Percentiles rank a stretch among this genome's conserved stretches.
Evolutionary conservation across 2,329 filamentous ascomycete genomes (phyloP).

Genomic region (Penicillium thymicola): DNA sequence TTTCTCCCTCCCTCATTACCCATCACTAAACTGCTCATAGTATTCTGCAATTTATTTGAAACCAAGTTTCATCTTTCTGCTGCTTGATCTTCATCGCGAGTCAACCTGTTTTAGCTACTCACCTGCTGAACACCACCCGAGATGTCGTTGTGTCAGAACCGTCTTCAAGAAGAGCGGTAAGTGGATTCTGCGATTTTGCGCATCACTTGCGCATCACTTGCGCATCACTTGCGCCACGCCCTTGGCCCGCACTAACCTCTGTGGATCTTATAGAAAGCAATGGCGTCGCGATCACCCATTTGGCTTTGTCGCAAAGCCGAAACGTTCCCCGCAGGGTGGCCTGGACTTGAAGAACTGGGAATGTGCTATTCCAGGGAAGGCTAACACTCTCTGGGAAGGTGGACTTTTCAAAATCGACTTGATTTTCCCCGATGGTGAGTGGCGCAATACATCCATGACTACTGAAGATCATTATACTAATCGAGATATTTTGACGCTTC

Average conservation of each 20-base stretch:
- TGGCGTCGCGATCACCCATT: conserved; percentile 97
- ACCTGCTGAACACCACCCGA: conserved; percentile 11
- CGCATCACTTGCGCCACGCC: not conserved
- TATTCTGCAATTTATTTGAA: not conserved
- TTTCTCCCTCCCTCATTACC: not conserved
- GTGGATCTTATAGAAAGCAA: conserved; percentile 66
- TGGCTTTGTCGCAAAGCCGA: conserved; percentile 90
- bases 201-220: not conserved
- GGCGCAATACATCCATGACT: conserved; percentile 4
- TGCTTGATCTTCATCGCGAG: not conserved
- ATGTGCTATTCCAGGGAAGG: conserved; percentile 91
- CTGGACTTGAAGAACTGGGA: conserved; percentile 96
- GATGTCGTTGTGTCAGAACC: conserved; percentile 87
- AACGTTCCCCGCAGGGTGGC: conserved; percentile 72
- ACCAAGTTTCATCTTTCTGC: not conserved
- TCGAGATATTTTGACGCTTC: conserved; percentile 11
- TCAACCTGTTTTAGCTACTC: not conserved
- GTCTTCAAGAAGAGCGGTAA: conserved; percentile 82
- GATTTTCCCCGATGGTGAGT: conserved; percentile 84
- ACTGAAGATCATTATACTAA: conserved; percentile 11
- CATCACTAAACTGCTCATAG: not conserved
- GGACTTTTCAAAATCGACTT: conserved; percentile 93
- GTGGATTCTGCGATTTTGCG: not conserved
- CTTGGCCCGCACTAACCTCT: conserved; percentile 12
- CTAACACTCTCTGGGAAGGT: conserved; percentile 97